phyloP scores from a whole-genome alignment of 768 basidiomycete species.

The Russula abietina region DNA sequence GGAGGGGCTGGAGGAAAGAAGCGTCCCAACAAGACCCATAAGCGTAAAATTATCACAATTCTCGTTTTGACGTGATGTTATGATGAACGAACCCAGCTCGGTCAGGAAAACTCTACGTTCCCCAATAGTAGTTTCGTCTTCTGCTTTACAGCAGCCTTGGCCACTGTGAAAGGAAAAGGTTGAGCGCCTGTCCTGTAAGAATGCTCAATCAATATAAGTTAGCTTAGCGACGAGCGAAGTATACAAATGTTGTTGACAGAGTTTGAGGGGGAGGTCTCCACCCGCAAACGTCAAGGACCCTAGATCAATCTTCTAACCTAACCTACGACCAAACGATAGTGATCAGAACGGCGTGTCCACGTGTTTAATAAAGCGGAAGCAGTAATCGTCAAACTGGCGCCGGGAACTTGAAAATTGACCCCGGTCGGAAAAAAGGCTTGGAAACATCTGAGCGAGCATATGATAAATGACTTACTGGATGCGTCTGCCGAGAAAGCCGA shows the following conservation, averaged over 20 bases:
- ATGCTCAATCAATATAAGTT: not conserved
- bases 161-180: not conserved
- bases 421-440: not conserved
- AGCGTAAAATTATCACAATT: not conserved
- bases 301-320: conserved; percentile 5
- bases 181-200: not conserved
- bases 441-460: too few relatives aligned
- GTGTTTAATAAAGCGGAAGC: not conserved
- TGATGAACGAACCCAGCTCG: conserved; percentile 21
- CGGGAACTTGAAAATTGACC: too few relatives aligned
- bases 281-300: not conserved
- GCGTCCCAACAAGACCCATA: conserved; percentile 8
- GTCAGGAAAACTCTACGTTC: not conserved
- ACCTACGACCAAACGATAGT: not conserved
- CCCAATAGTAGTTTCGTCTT: not conserved
- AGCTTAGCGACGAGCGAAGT: not conserved
- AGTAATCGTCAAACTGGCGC: not conserved
- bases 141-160: not conserved
- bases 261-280: not conserved
- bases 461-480: too few relatives aligned
- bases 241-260: not conserved
- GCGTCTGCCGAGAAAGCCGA: not conserved
- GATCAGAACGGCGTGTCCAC: not conserved
- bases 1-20: not conserved
- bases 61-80: conserved; percentile 22